phyloP scores from a whole-genome alignment of 495 filamentous ascomycete genomes.

The Podospora pseudopauciseta region DNA sequence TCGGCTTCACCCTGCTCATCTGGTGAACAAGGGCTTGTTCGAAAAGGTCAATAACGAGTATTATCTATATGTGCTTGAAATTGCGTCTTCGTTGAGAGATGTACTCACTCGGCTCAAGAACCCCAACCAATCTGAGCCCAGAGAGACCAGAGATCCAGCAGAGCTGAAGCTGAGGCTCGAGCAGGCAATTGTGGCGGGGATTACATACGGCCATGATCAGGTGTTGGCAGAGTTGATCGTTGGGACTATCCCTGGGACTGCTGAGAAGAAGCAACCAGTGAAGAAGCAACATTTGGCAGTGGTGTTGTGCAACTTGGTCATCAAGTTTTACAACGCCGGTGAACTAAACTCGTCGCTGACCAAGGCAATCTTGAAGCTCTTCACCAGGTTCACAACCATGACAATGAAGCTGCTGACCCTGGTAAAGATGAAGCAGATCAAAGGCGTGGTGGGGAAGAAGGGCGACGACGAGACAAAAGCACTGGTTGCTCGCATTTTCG shows the following conservation, averaged over 20 bases:
- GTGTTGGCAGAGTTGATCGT: conserved; percentile 50
- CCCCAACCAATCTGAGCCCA: neutral
- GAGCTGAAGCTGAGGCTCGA: conserved; percentile 22
- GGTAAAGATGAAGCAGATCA: conserved; percentile 48
- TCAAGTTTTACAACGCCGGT: conserved; percentile 56
- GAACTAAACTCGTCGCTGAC: conserved; percentile 63
- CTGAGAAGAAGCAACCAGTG: conserved; percentile 17
- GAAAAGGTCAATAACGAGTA: conserved; percentile 14
- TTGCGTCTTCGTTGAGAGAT: conserved; percentile 6
- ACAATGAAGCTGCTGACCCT: conserved; percentile 29
- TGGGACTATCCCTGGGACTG: conserved; percentile 17
- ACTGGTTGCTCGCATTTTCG: conserved; percentile 38
- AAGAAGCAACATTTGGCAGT: conserved; percentile 28
- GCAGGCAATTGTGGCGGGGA: conserved; percentile 18
- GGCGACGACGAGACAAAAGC: conserved; percentile 59
- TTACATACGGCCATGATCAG: conserved; percentile 13
- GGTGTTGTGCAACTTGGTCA: conserved; percentile 59
- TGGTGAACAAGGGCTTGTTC: conserved; percentile 15
- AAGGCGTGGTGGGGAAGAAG: conserved; percentile 63
- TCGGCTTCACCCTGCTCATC: conserved; percentile 23
- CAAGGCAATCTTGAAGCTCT: conserved; percentile 61
- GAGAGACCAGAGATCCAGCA: conserved; percentile 14
- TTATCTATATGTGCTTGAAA: conserved; percentile 11
- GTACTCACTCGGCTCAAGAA: conserved; percentile 12
- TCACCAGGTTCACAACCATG: conserved; percentile 57